Base-by-base conservation (phyloP, 192 early-diverging fungal species). In the Podila epicladia region DNA sequence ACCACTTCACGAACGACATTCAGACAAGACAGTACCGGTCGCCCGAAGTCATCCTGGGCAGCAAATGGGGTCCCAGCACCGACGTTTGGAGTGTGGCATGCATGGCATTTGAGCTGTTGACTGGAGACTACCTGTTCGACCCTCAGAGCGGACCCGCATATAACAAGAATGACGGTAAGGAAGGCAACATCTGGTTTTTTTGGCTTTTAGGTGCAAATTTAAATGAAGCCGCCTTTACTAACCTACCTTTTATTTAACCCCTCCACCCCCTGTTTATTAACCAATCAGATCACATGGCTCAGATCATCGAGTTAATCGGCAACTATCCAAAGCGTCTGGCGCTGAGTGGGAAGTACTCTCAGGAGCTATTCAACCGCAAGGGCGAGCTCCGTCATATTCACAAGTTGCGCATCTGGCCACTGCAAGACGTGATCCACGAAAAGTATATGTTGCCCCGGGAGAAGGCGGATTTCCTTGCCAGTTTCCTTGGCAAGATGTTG, bases 21-120 rank as follows among this genome's bases (percentile, higher is more conserved):
- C 97, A 99, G 82, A 99, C 97, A 50, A 91, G 97, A 60, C 96
- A 99, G 83, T 99, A 99, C 74, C 91, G 97, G 65, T 94, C 93
- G 19, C 97, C 97, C 37, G 97, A 99, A 83, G 97, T 97, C 5
- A 97, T 98, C 64, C 86, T 98, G n/a, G 97, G 97, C 20, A 87
- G 93, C 22, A 86, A 89, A 41, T 99, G 97, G 92, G 93, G 96
- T 57, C 84, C 92, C 3, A 92, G 91, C 37, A 93, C 96, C 12
- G 97, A 99, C 77, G 90, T 97, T 24, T 99, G 97, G 97, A 95
- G 94, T 67, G 87, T 97, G 41, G 97, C 95, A 15, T 97, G 96
- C 86, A 93, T 99, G 87, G 55, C 90, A 1, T 99, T 99, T 82
- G 97, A 99, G 85, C 87, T 99, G 26, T 83, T 98, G n/a, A 99